Evolutionary conservation across 78 protist species (phyloP), one percentile per base, ranked within the genome.

Genomic region (Dictyostelium brefeldianum): DNA sequence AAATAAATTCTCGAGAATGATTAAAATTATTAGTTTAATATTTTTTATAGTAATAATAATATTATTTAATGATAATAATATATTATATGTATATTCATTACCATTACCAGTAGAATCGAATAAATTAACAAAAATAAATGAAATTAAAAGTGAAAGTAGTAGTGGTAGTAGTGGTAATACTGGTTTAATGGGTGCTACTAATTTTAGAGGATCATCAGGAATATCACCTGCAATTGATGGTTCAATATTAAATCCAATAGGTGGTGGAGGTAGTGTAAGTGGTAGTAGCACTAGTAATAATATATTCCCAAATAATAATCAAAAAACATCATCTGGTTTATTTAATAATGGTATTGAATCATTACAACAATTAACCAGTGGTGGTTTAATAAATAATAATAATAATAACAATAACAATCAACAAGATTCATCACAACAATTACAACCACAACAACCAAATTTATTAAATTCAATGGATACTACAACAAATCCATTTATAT

Each of bases 251-350:
- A n/a, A 27, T 7, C 69, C 69, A 59, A 59, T 59, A 10, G 69
- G 69, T 22, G 29, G 69, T 36, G 43, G 43, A 36, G 43, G 43
- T 36, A 36, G 43, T 36, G 43, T 36, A 36, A 36, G 43, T 36
- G 43, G 43, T 36, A 36, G 43, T 36, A 36, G 43, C 2, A 36
- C 5, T 36, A 2, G 43, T 36, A 36, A 2, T 22, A 59, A 59
- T 59, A n/a, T 59, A 59, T 59, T 59, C 3, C 69, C 69, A 59
- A 59, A 56, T 56, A 56, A 56, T 56, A 56, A 56, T 56, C 18
- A 56, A 6, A 56, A 56, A 8, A 20, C 5, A 0, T 20, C 2
- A 56, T 20, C 18, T 20, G 11, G 11, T 20, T 53, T 53, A 53
- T 53, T 53, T 14, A 56, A 56, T 56, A 20, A 56, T 59, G 69